Base-by-base conservation (phyloP, 768 basidiomycete genomes). In the Boletellus ananas region DNA sequence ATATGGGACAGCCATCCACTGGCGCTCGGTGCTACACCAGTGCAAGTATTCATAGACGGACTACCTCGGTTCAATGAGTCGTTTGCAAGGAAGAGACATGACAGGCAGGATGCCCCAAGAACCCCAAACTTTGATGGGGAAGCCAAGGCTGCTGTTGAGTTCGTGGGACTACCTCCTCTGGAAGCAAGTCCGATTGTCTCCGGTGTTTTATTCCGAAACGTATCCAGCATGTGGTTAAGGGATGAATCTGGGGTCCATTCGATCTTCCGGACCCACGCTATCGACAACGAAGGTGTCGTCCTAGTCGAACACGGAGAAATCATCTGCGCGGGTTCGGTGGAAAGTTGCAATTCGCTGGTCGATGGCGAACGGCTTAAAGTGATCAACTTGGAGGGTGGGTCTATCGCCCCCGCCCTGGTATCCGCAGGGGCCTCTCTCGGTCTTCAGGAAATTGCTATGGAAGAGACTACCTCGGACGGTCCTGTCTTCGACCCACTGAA, bases 11-110 rank as follows among this genome's bases (percentile, higher is more conserved):
- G 79, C 4, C 89, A 92, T 64, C 92, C 90, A 0, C 74, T 94
- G 21, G 61, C 79, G 0, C 73, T 93, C 4, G 90, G 90, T 18
- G 85, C 90, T 0, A 91, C 89, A 1, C 91, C 92, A 0, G 66
- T 71, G 4, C 90, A 93, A 59, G 89, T 91, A 0, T 90, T 78
- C 65, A 84, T 93, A 47, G 92, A 94, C 56, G 91, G 91, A 11
- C 85, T 93, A 49, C 64, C 81, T 0, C 92, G 94, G 64, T 61
- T 74, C 16, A 45, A 59, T 5, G 21, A 61, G 3, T 70, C 81
- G 0, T 52, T 65, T 1, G 45, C 70, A 2, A 45, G 53, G 6
- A 88, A 88, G 61, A 75, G 79, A 0, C 51, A 57, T 0, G 58
- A 63, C 1, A 72, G 78, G 43, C 87, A 90, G 56, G 44, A 66